Evolutionary conservation across 2,329 filamentous ascomycete species (phyloP).

Genomic region (Pseudogymnoascus sp.): DNA sequence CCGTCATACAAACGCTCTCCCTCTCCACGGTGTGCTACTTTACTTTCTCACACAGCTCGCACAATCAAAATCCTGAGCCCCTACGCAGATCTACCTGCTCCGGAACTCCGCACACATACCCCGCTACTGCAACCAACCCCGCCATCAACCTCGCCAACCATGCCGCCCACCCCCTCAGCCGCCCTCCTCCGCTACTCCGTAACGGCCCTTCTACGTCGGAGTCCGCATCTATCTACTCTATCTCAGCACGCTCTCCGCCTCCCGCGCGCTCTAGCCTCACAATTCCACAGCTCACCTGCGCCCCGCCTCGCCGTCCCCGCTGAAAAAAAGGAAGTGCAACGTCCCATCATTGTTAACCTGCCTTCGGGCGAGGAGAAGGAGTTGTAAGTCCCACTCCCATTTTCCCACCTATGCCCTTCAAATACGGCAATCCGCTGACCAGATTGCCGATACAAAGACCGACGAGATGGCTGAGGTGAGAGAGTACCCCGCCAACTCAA

Average conservation of each 20-base stretch:
- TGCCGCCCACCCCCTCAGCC: neutral
- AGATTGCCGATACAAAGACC: neutral
- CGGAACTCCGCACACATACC: neutral
- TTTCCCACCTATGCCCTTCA: neutral
- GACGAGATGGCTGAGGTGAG: slow-evolving; percentile 6
- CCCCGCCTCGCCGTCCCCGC: neutral
- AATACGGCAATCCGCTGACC: neutral
- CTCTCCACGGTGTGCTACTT: neutral
- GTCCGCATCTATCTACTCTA: no score
- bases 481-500: neutral
- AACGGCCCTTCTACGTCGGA: neutral
- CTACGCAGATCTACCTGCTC: neutral
- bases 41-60: neutral
- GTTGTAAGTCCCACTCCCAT: neutral
- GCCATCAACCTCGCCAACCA: neutral
- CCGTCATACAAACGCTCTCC: neutral
- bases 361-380: neutral
- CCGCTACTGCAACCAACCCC: neutral
- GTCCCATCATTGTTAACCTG: neutral
- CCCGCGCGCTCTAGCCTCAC: neutral
- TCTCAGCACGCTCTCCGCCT: neutral
- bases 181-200: neutral
- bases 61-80: neutral
- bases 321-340: neutral
- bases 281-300: neutral